A percentile compares a stretch with the other conserved stretches of the same genome.
Evolutionary conservation across 1,284 basidiomycete species (phyloP).

Genomic region (Trametes hirsuta): DNA sequence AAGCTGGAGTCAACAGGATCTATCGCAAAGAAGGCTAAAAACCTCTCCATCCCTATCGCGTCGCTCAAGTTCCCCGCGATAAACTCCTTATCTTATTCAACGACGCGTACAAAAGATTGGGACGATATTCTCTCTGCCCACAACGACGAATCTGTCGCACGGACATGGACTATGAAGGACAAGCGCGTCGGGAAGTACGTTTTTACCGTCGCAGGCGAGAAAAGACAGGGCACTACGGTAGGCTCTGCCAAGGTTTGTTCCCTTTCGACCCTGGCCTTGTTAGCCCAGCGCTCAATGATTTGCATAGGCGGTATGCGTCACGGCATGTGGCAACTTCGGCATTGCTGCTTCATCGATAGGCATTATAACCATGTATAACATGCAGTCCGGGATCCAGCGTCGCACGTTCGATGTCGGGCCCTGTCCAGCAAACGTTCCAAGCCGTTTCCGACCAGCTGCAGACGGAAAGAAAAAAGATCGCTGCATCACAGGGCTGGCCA

Average conservation of each 20-base stretch:
- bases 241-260: constrained; percentile 66
- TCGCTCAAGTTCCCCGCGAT: constrained; percentile 85
- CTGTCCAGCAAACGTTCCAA: constrained; percentile 56
- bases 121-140: constrained; percentile 95
- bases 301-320: constrained; percentile 81
- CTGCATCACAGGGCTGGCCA: constrained; percentile 81
- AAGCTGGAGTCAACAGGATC: constrained; percentile 55
- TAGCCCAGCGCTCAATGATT: constrained; percentile 3
- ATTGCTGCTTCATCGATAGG: constrained; percentile 83
- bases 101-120: constrained; percentile 92
- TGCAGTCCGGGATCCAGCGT: constrained; percentile 92
- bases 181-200: constrained; percentile 83
- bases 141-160: constrained; percentile 75
- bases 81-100: constrained; percentile 78
- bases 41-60: constrained; percentile 77
- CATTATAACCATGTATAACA: constrained; percentile 88
- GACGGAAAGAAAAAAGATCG: constrained; percentile 54
- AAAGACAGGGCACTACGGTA: constrained; percentile 45
- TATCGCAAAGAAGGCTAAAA: constrained; percentile 83
- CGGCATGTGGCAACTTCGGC: constrained; percentile 96
- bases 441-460: constrained; percentile 32
- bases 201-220: constrained; percentile 54
- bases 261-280: background rate
- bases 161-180: constrained; percentile 86
- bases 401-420: constrained; percentile 74